phyloP scores from a whole-genome alignment of 2,329 filamentous ascomycete genomes.

The Pyricularia pennisetigena region DNA sequence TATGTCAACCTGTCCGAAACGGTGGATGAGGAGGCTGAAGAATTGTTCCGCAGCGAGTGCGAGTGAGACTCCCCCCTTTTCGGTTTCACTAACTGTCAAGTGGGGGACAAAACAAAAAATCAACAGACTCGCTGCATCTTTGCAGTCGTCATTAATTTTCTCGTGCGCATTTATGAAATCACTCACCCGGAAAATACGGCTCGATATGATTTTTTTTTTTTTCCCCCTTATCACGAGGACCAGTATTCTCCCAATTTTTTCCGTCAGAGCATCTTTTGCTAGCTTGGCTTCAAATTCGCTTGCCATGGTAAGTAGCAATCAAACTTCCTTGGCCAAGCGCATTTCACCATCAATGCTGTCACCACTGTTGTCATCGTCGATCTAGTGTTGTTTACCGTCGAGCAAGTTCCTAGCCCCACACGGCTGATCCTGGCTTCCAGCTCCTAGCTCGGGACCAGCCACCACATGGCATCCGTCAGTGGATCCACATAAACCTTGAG shows the following conservation, averaged over 20 bases:
- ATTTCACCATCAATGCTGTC: neutral
- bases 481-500: neutral
- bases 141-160: constrained; percentile 2
- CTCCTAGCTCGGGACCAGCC: neutral
- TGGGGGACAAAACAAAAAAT: neutral
- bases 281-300: neutral
- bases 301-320: neutral
- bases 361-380: neutral
- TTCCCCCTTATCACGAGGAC: neutral
- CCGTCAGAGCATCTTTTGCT: neutral
- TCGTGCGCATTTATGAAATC: neutral
- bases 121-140: neutral
- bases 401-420: neutral
- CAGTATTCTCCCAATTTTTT: neutral
- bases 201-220: neutral
- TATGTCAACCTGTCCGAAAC: neutral
- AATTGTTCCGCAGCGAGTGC: neutral
- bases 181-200: neutral
- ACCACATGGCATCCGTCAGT: neutral
- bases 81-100: neutral
- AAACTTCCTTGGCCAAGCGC: neutral
- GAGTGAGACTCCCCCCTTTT: neutral
- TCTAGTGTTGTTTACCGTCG: neutral
- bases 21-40: neutral
- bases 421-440: neutral